Base-by-base conservation (phyloP, 2,329 filamentous ascomycete genomes). In the Aphanoascus verrucosus region DNA sequence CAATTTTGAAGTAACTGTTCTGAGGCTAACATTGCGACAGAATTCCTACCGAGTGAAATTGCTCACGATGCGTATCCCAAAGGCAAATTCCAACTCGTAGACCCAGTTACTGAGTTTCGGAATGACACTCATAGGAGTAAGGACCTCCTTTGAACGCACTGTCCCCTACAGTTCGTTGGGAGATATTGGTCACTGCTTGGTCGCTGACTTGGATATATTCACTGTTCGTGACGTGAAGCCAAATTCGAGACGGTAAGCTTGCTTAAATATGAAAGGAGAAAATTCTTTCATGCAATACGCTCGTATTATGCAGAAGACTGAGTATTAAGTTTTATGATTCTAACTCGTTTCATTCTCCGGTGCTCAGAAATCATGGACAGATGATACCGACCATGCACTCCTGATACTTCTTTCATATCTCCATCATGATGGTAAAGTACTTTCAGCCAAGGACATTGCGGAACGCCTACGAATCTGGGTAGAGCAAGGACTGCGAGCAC, bases 311-410 rank as follows among this genome's bases (percentile, higher is more conserved):
- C 35, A 37, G 12, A 2, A 37, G n/a, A 9, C n/a, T n/a, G n/a
- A n/a, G n/a, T n/a, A 3, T 37, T 11, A 9, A 15, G 28, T n/a
- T 7, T 46, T 6, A 14, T 19, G 14, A 46, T 38, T 5, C 49
- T 35, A 37, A 50, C 4, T 14, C 1, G 20, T 20, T 6, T 28
- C 5, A 28, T 49, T 40, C 3, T 35, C n/a, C 17, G 40, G 2
- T 28, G 44, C 20, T 44, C 23, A 65, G 64, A 57, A 71, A 20
- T 69, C 73, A 40, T 79, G 76, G 76, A 80, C 76, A 0, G 76
- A 80, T 55, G 77, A 79, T 61, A 79, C 77, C 0, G 77, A 79
- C 57, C 76, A 79, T 61, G 72, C 76, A 2, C 65, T 77, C 17
- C 62, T 78, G 0, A 72, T 74, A 52, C 60, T 79, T 1, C 67